Conservation (phyloP, 306 rosid genomes). For the Lablab purpureus region DNA sequence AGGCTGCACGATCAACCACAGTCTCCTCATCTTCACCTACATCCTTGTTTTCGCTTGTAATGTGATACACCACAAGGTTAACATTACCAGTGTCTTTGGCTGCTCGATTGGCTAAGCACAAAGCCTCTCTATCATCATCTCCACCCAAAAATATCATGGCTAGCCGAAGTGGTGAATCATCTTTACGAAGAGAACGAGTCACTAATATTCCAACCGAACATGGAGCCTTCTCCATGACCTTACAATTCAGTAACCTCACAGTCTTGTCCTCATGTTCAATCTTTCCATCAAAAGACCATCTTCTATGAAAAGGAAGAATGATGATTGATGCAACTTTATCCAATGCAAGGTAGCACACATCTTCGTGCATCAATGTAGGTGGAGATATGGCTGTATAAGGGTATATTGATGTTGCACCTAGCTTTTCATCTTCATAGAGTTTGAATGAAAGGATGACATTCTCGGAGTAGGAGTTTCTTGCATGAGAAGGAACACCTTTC, state of each 20-base stretch:
- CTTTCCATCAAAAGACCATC: conserved; percentile 54
- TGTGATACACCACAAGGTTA: conserved; percentile 48
- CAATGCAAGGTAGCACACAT: conserved; percentile 61
- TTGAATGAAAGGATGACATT: conserved; percentile 47
- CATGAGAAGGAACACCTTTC: neutral
- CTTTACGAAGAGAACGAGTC: conserved; percentile 19
- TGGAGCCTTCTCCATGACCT: conserved; percentile 56
- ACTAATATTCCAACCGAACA: conserved; percentile 65
- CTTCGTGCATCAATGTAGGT: conserved; percentile 58
- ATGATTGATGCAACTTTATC: conserved; percentile 53
- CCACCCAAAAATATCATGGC: conserved; percentile 65
- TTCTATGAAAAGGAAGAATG: conserved; percentile 63
- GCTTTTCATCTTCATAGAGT: conserved; percentile 35
- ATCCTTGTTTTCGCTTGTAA: neutral
- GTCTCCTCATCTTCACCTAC: neutral
- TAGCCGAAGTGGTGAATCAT: conserved; percentile 26
- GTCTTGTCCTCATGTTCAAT: conserved; percentile 54
- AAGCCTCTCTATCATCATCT: conserved; percentile 64
- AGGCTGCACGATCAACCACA: conserved; percentile 41
- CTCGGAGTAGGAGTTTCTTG: conserved; percentile 49
- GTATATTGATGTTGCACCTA: conserved; percentile 39
- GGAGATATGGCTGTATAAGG: conserved; percentile 65
- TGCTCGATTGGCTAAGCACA: conserved; percentile 56
- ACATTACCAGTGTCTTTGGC: conserved; percentile 1
- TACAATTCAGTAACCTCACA: conserved; percentile 50